Evolutionary conservation across 2,329 filamentous ascomycete species (phyloP).

Genomic region (Aspergillus uvarum): DNA sequence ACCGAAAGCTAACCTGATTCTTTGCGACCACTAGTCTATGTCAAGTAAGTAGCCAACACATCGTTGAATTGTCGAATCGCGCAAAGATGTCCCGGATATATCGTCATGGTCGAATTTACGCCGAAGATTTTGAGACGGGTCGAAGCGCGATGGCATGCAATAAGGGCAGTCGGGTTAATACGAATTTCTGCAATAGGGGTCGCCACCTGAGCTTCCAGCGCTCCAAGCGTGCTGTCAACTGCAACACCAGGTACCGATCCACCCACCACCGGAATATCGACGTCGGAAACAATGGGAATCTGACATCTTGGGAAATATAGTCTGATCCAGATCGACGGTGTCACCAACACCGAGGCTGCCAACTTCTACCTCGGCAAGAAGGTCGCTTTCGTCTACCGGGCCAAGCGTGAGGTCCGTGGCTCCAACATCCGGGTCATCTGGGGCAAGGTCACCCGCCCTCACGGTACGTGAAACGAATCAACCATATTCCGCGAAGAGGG

Average conservation of each 20-base stretch:
- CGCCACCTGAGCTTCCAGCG: constrained; percentile 98
- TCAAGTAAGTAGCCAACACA: constrained; percentile 68
- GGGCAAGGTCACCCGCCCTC: constrained; percentile 95
- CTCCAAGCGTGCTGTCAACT: constrained; percentile 86
- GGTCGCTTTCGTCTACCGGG: constrained; percentile 98
- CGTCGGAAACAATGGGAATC: constrained; percentile 18
- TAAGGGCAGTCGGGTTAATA: constrained; percentile 35
- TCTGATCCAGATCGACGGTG: constrained; percentile 98
- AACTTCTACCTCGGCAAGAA: constrained; percentile 99
- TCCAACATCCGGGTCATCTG: constrained; percentile 99
- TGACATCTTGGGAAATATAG: constrained; percentile 44
- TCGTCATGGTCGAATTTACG: constrained; percentile 14
- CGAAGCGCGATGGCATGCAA: constrained; percentile 10
- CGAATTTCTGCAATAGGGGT: constrained; percentile 63
- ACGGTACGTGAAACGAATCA: constrained; percentile 63
- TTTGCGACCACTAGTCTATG: constrained; percentile 65
- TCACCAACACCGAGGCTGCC: constrained; percentile 84
- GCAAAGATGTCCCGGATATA: constrained; percentile 15
- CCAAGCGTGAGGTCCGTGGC: constrained; percentile 88
- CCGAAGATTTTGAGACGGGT: constrained; percentile 13
- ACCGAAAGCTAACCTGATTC: constrained; percentile 31
- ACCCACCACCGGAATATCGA: constrained; percentile 11
- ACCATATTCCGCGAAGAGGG: constrained; percentile 7
- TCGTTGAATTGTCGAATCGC: constrained; percentile 23
- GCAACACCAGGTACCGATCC: constrained; percentile 64